A percentile compares a stretch with the other conserved stretches of the same genome.
Conservation (phyloP, 768 basidiomycete species). For the Favolaschia claudopus region DNA sequence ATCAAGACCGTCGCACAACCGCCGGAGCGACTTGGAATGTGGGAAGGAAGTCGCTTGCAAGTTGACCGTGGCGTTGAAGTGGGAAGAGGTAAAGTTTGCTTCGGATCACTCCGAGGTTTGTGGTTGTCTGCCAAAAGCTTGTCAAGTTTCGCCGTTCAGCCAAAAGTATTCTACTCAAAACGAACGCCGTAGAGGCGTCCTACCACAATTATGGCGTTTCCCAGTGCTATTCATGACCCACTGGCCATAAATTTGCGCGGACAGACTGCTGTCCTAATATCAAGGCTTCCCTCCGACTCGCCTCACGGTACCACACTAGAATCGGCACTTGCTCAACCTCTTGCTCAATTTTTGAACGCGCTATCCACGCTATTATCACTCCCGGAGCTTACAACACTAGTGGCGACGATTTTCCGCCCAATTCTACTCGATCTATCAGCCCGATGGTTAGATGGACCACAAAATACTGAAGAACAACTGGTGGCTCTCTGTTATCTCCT, state of each 20-base stretch:
- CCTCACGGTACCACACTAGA: slow-evolving; percentile 46
- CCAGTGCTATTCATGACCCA: slow-evolving; percentile 58
- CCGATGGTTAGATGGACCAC: slow-evolving; percentile 73
- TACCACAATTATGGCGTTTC: slow-evolving; percentile 15
- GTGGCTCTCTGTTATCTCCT: slow-evolving; percentile 69
- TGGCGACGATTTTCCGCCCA: slow-evolving; percentile 78
- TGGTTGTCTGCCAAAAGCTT: too few relatives aligned
- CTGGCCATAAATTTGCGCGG: slow-evolving; percentile 63
- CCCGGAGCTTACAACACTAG: slow-evolving; percentile 66
- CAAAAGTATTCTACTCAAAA: too few relatives aligned
- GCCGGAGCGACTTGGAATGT: too few relatives aligned
- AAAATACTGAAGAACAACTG: slow-evolving; percentile 58
- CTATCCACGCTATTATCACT: slow-evolving; percentile 68
- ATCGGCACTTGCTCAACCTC: slow-evolving; percentile 42
- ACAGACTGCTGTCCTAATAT: slow-evolving; percentile 58
- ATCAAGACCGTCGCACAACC: too few relatives aligned
- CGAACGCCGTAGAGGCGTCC: too few relatives aligned
- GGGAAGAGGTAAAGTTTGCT: too few relatives aligned
- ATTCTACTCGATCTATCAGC: slow-evolving; percentile 82
- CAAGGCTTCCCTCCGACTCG: slow-evolving; percentile 51
- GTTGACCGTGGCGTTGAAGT: too few relatives aligned
- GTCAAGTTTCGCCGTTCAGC: too few relatives aligned
- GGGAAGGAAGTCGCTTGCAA: too few relatives aligned
- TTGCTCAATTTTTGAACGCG: slow-evolving; percentile 52
- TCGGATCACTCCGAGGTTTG: too few relatives aligned